Evolutionary conservation across 768 basidiomycete genomes (phyloP).

Genomic region (Hericium erinaceus): DNA sequence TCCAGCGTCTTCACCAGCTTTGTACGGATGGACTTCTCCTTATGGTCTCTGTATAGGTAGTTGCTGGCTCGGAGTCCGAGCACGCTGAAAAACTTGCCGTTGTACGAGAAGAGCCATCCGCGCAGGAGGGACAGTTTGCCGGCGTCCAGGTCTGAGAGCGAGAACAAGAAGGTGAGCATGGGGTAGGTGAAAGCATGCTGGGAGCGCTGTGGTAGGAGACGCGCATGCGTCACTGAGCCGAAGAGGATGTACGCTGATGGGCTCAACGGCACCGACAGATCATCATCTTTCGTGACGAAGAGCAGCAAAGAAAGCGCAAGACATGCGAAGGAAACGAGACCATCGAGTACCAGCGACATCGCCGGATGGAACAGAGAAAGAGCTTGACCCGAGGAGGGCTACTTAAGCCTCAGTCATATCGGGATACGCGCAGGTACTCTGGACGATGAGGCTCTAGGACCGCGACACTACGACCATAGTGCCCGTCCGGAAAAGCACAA

Average conservation of each 20-base stretch:
- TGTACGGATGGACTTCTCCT: slow-evolving; percentile 23
- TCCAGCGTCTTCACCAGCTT: slow-evolving; percentile 33
- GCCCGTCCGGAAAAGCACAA: too few relatives aligned
- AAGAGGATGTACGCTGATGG: slow-evolving; percentile 35
- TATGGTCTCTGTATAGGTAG: slow-evolving; percentile 15
- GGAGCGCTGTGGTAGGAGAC: slow-evolving; percentile 38
- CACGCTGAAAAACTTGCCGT: slow-evolving; percentile 32
- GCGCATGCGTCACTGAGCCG: slow-evolving; percentile 44
- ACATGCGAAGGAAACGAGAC: too few relatives aligned
- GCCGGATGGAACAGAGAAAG: too few relatives aligned
- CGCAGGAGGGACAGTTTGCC: slow-evolving; percentile 35
- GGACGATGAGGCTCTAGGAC: too few relatives aligned
- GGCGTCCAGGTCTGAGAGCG: slow-evolving; percentile 43
- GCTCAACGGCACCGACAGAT: too few relatives aligned
- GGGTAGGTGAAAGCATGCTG: slow-evolving; percentile 51
- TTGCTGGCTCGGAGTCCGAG: slow-evolving; percentile 35
- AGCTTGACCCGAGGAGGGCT: too few relatives aligned
- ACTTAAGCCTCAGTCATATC: too few relatives aligned
- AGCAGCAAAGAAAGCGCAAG: too few relatives aligned
- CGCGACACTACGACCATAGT: too few relatives aligned
- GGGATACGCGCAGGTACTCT: too few relatives aligned
- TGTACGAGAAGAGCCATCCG: slow-evolving; percentile 50
- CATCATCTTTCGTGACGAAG: too few relatives aligned
- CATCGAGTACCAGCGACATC: too few relatives aligned
- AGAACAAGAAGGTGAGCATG: slow-evolving; percentile 45